Evolutionary conservation across 2,329 filamentous ascomycete species (phyloP), one percentile per base, ranked within the genome.

Genomic region (Claviceps humidiphila): DNA sequence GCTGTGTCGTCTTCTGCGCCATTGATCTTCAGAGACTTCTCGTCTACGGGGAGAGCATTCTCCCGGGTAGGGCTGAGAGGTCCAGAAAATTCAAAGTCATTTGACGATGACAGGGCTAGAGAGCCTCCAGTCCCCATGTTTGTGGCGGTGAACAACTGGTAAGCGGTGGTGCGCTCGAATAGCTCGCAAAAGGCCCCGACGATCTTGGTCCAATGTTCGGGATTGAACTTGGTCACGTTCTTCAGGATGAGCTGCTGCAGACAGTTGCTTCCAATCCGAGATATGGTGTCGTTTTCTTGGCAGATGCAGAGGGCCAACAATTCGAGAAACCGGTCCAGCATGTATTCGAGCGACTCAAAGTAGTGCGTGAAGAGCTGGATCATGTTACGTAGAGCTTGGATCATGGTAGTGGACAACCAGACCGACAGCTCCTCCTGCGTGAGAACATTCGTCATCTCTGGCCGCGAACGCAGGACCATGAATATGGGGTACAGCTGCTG

Each of bases 391-490:
- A 99, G 74, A 2, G 93, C 93, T 67, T 99, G 93, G 42, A 99
- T 98, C 88, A 99, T 96, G 8, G 93, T 99, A 0, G 93, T 98
- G 0, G 93, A 97, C 24, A 99, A 76, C 93, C 93, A 99, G 2
- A 99, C 93, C 0, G 93, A 97, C 20, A 97, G 76, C 64, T 98
- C 93, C 68, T 98, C 94, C 61, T 96, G 90, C 62, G 91, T 97
- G 39, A 91, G 79, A 14, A 91, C 90, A 63, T 96, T 96, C 26
- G 85, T 85, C 85, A 97, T 94, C 66, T 98, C 93, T 0, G 91
- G 94, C 57, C 93, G 89, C 17, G 93, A 96, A 59, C 95, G 89
- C 44, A 99, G 71, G 2, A 98, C 94, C 78, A 97, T 90, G 71
- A 99, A 99, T 59, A 98, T 99, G 1, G 93, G 94, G 60, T 95